Conservation (phyloP, 257 asterid species). For the Euphrasia confusa region DNA sequence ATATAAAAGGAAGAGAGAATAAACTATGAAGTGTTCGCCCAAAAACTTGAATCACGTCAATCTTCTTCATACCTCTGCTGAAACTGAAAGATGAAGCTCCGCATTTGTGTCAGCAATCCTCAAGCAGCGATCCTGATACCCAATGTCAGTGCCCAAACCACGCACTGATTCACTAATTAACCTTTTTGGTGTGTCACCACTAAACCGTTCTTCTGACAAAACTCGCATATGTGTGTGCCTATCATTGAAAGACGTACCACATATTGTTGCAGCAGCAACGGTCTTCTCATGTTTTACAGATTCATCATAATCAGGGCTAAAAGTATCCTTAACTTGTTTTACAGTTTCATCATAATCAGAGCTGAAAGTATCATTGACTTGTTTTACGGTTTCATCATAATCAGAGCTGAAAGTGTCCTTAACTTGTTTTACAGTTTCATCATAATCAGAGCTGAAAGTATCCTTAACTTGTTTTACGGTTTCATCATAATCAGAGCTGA, state of each 20-base stretch:
- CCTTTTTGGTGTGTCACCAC: slow-evolving; percentile 27
- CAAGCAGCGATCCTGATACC: slow-evolving; percentile 22
- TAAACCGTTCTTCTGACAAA: slow-evolving; percentile 24
- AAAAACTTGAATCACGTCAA: slow-evolving; percentile 9
- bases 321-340: no score
- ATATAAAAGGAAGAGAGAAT: no score
- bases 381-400: no score
- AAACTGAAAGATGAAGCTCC: slow-evolving; percentile 30
- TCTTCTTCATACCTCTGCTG: slow-evolving; percentile 29
- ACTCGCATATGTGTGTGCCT: neutral
- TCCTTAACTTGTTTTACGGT: slow-evolving; percentile 17
- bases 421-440: no score
- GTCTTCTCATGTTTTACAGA: slow-evolving; percentile 20
- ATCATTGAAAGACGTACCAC: slow-evolving; percentile 27
- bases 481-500: slow-evolving; percentile 39
- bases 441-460: no score
- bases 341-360: no score
- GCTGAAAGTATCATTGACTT: no score
- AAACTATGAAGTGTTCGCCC: no score
- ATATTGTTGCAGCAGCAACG: slow-evolving; percentile 28
- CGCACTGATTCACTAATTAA: slow-evolving; percentile 20
- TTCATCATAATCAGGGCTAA: no score
- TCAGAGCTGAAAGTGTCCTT: no score
- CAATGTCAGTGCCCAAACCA: slow-evolving; percentile 30
- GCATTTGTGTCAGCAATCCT: slow-evolving; percentile 28